Percentiles rank a stretch among this genome's conserved stretches.
These are phyloP conservation scores for Lippia alba DNA, from an alignment of 305 asterid genomes.

Conservation along the genomic window DNA sequence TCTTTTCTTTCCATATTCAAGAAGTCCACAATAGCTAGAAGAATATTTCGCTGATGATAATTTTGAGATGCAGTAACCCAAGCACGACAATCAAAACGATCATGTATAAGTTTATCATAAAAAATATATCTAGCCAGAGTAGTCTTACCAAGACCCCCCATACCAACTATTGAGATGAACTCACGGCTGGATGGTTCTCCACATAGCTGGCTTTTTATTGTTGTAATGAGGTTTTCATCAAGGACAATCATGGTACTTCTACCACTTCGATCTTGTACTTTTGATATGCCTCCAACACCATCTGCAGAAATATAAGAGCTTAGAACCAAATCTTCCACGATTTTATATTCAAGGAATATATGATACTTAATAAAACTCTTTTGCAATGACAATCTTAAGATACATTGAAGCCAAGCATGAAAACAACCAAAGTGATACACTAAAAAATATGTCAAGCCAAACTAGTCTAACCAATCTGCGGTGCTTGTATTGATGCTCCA, in stretches of 20 bases:
- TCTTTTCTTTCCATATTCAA: neutral
- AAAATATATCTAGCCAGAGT: neutral
- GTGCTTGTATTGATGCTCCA: too few species aligned
- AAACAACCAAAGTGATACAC: too few species aligned
- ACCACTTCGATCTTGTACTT: neutral
- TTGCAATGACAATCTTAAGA: too few species aligned
- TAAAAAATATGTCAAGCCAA: too few species aligned
- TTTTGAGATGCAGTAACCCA: conserved; percentile 3
- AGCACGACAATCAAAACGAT: neutral
- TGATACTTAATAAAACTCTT: too few species aligned
- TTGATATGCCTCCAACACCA: neutral
- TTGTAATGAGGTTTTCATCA: neutral
- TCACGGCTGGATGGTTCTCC: conserved; percentile 5
- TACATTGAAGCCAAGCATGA: too few species aligned
- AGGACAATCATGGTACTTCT: neutral
- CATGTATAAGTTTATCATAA: neutral
- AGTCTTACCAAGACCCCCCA: conserved; percentile 21
- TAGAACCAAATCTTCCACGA: neutral
- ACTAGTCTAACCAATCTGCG: too few species aligned
- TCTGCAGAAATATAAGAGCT: neutral
- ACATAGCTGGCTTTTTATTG: neutral
- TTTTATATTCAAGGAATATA: too few species aligned
- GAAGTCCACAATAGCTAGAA: neutral
- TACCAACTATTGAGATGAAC: conserved; percentile 5
- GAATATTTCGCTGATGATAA: neutral